Percentiles rank a stretch among this genome's conserved stretches.
Conservation (phyloP, 306 rosid species). For the Myrica gale region DNA sequence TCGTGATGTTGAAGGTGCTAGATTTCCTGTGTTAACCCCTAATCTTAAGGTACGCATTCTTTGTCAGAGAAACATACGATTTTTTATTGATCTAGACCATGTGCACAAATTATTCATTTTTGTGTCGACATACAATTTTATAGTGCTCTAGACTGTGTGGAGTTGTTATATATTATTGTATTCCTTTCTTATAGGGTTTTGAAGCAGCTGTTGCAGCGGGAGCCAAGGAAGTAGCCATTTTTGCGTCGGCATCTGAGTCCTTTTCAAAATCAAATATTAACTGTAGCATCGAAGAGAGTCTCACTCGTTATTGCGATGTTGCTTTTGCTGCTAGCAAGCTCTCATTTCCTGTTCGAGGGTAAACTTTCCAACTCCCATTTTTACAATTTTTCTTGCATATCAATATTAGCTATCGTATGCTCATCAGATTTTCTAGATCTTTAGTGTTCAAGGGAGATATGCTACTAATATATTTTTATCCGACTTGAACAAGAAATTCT, state of each 20-base stretch:
- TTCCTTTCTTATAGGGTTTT: constrained; percentile 64
- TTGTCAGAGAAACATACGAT: constrained; percentile 1
- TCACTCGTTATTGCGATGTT: constrained; percentile 60
- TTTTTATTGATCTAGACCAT: constrained; percentile 9
- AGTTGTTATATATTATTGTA: constrained; percentile 11
- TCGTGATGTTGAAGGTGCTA: constrained; percentile 60
- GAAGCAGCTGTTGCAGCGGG: constrained; percentile 90
- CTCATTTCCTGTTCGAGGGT: constrained; percentile 90
- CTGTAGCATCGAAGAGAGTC: constrained; percentile 75
- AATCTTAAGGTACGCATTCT: constrained; percentile 70
- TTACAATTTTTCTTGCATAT: neutral
- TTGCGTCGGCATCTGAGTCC: constrained; percentile 90
- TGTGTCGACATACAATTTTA: too few relatives aligned
- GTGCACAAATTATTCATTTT: too few relatives aligned
- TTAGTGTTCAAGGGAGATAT: neutral
- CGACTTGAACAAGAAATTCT: too few relatives aligned
- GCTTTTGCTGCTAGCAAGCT: constrained; percentile 66
- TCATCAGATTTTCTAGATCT: neutral
- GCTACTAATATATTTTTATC: too few relatives aligned
- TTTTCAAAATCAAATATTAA: constrained; percentile 83
- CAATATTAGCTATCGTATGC: neutral
- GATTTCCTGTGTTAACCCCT: constrained; percentile 83
- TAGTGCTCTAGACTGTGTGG: neutral
- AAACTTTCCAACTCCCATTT: constrained; percentile 8
- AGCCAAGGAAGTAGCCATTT: constrained; percentile 88